Evolutionary conservation across 1,139 yeast species (phyloP), one percentile per base, ranked within the genome.

Genomic region (Sugiyamaella japonica): DNA sequence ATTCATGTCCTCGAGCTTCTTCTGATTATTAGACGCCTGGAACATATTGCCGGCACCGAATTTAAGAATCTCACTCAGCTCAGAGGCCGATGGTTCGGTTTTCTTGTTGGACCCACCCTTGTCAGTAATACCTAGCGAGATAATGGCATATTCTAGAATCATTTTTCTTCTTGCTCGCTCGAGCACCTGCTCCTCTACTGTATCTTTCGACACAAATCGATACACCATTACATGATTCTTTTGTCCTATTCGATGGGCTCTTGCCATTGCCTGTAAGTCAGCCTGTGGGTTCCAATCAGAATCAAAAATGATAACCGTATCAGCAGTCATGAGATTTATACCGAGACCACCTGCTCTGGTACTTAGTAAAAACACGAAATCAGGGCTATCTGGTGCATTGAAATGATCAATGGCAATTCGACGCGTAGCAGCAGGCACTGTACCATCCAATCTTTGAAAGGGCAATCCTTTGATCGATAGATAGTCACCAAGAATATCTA

Each of bases 241-340:
- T 71, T 93, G 99, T 13, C 99, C 99, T 67, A 93, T 93, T 77
- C 99, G 85, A 73, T 93, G 99, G 2, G 99, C 99, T 73, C 99
- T 84, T 0, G 99, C 99, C 99, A 95, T 95, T 3, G 99, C 99
- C 73, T 93, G 98, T 63, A 91, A 76, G 78, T 91, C 99, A 0
- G 98, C 98, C 72, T 93, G 98, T 1, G 98, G 98, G 68, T 93
- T 93, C 99, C 99, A 93, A 75, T 93, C 99, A 10, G 97, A 88
- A 73, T 93, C 99, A 73, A 93, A 93, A 44, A 93, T 90, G 63
- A 93, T 89, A 36, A 93, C 99, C 3, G 99, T 93, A 68, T 93
- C 99, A 3, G 99, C 99, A 5, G 99, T 93, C 98, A 91, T 93
- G 69, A 95, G 78, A 69, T 93, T 93, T 69, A 93, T 95, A 71